These are phyloP conservation scores for Moesziomyces sp. DNA, from an alignment of 1,284 basidiomycete genomes.

Conservation along the genomic window DNA sequence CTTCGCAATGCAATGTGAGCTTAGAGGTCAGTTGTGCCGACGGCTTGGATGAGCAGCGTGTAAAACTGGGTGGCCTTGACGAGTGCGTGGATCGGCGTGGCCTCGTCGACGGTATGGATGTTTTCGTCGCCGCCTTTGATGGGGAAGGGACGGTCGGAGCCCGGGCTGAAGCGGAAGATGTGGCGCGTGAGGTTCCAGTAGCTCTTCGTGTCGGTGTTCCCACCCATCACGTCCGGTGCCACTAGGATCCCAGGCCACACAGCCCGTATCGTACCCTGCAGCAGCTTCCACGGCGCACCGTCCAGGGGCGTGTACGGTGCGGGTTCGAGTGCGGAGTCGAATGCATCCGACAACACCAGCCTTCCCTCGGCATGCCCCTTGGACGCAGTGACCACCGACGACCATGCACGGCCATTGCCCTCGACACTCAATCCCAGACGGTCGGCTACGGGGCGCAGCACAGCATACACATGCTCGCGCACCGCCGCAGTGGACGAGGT, in stretches of 20 bases:
- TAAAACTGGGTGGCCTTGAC: constrained; percentile 70
- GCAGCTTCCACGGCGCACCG: constrained; percentile 70
- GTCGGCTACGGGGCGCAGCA: constrained; percentile 70
- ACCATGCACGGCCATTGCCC: constrained; percentile 21
- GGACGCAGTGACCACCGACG: constrained; percentile 9
- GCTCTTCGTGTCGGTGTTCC: constrained; percentile 72
- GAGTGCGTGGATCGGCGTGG: constrained; percentile 68
- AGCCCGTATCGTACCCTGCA: constrained; percentile 72
- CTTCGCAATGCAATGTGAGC: background rate
- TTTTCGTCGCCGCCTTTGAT: constrained; percentile 62
- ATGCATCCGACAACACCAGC: constrained; percentile 66
- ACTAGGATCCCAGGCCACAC: constrained; percentile 69
- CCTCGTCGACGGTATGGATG: constrained; percentile 76
- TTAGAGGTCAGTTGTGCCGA: constrained; percentile 8
- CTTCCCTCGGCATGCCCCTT: background rate
- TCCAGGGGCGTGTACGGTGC: constrained; percentile 72
- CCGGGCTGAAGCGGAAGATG: constrained; percentile 73
- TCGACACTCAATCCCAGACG: constrained; percentile 73
- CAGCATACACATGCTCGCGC: constrained; percentile 69
- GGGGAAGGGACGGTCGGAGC: constrained; percentile 39
- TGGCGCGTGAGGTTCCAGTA: constrained; percentile 72
- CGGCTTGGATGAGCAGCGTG: constrained; percentile 71
- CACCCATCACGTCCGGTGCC: constrained; percentile 73
- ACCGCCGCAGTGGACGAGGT: constrained; percentile 71
- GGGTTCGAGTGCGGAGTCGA: constrained; percentile 71